Evolutionary conservation across 2,329 filamentous ascomycete genomes (phyloP), one percentile per base, ranked within the genome.

Genomic region (Xylariaceae sp.): DNA sequence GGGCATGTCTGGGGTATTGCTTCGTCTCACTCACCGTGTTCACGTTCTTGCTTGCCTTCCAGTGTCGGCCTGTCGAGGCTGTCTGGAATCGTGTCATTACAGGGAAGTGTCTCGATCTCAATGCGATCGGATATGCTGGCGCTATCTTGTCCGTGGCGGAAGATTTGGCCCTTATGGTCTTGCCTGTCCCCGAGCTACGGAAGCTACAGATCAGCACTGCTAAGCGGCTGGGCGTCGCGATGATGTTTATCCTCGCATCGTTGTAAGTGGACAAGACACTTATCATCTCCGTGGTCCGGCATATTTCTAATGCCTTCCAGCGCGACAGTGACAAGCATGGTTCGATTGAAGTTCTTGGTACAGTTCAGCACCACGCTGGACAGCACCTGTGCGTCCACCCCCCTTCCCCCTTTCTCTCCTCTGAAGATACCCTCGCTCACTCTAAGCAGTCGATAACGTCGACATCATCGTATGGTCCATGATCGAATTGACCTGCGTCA

Each of bases 61-160:
- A 49, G 24, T 49, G 46, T 19, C 36, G 22, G 17, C 46, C 46
- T 0, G 28, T 46, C 2, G 30, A 38, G 5, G 40, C 43, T 2
- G 19, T 34, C 2, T 49, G 46, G 46, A 39, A 46, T 10, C 35
- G 36, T 11, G 37, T 32, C 26, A 31, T 37, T n/a, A 9, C 32
- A 10, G n/a, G 24, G 4, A 59, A 59, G 21, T 83, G 79, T 50
- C 74, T 68, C 30, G 70, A 80, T 49, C 74, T 78, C 24, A 64
- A 79, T 35, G 77, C 74, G 1, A 64, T 83, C 22, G 79, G 80
- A 45, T 72, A 81, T 8, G 75, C 76, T 5, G 81, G 76, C 1
- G 75, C 77, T 1, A 77, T 76, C 0, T 65, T 82, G 33, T 82
- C 82, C 56, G 78, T 83, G 42, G 72, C 79, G 34, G 81, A 79